These are phyloP conservation scores for Mycosphaerella sp. DNA, from an alignment of 2,329 filamentous ascomycete species.

Conservation along the genomic window DNA sequence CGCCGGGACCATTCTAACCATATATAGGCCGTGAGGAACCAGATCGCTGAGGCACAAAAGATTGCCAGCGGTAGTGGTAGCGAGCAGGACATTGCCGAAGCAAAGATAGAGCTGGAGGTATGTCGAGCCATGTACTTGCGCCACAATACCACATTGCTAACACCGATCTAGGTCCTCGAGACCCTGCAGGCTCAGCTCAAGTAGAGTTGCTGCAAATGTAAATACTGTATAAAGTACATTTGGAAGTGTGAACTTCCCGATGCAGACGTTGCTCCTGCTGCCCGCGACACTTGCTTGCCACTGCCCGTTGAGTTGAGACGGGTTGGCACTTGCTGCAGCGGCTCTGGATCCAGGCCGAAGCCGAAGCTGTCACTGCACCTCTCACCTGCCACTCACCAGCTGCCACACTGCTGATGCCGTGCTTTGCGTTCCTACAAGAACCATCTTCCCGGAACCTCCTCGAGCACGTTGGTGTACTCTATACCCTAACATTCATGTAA, in stretches of 20 bases:
- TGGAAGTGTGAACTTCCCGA: slow-evolving; percentile 7
- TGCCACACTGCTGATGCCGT: too few relatives aligned
- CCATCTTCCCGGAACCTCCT: neutral
- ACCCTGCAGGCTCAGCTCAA: slow-evolving; percentile 74
- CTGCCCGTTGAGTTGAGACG: neutral
- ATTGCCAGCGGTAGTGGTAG: slow-evolving; percentile 82
- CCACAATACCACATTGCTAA: neutral
- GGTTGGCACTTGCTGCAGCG: neutral
- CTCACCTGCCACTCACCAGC: neutral
- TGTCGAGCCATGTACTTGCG: slow-evolving; percentile 30
- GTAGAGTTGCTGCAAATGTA: slow-evolving; percentile 46
- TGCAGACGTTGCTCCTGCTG: neutral
- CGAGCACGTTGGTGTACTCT: neutral
- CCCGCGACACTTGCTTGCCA: too few relatives aligned
- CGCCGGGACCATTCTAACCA: neutral
- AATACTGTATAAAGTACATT: slow-evolving; percentile 22
- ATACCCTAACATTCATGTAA: slow-evolving; percentile 2
- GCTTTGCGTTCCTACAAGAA: neutral
- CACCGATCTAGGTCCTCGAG: slow-evolving; percentile 62
- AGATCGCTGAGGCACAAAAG: slow-evolving; percentile 95
- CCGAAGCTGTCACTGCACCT: neutral
- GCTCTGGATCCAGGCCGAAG: neutral
- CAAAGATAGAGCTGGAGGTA: slow-evolving; percentile 96
- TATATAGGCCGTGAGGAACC: slow-evolving; percentile 66
- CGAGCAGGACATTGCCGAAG: slow-evolving; percentile 96